A percentile compares a stretch with the other conserved stretches of the same genome.
Conservation (phyloP, 441 rosid species). For the Metrosideros polymorpha region DNA sequence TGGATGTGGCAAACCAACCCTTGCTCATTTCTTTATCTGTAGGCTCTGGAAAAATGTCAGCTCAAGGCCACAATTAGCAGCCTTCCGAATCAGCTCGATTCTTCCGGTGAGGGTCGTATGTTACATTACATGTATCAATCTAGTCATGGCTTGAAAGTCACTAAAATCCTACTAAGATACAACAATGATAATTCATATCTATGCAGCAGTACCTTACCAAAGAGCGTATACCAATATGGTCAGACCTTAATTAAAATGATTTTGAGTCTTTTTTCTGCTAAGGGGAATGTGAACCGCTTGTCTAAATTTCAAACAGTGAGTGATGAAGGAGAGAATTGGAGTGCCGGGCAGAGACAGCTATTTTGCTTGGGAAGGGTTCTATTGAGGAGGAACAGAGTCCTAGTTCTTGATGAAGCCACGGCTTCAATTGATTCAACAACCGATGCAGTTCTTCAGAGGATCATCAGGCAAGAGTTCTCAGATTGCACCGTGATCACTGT, state of each 20-base stretch:
- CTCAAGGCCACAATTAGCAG: slow-evolving; percentile 60
- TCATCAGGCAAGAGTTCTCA: slow-evolving; percentile 58
- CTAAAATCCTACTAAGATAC: background rate
- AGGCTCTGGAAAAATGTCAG: slow-evolving; percentile 90
- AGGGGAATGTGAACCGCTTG: background rate
- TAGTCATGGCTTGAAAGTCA: background rate
- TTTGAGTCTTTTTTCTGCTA: background rate
- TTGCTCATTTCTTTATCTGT: background rate
- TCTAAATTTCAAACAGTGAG: slow-evolving; percentile 33
- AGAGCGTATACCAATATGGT: background rate
- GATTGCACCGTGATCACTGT: slow-evolving; percentile 73
- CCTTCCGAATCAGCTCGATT: slow-evolving; percentile 63
- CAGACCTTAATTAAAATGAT: background rate
- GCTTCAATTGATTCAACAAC: slow-evolving; percentile 85
- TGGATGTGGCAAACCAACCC: background rate
- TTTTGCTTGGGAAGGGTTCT: slow-evolving; percentile 87
- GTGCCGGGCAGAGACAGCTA: slow-evolving; percentile 77
- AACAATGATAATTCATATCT: background rate
- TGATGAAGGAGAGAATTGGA: slow-evolving; percentile 92
- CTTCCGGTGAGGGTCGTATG: slow-evolving; percentile 34
- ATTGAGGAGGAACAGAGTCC: slow-evolving; percentile 54
- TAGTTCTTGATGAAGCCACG: slow-evolving; percentile 88
- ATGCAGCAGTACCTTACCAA: background rate
- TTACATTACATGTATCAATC: background rate
- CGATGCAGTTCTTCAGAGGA: slow-evolving; percentile 59